Evolutionary conservation across 2,329 filamentous ascomycete species (phyloP).

Genomic region (Ploettnerulaceae sp.): DNA sequence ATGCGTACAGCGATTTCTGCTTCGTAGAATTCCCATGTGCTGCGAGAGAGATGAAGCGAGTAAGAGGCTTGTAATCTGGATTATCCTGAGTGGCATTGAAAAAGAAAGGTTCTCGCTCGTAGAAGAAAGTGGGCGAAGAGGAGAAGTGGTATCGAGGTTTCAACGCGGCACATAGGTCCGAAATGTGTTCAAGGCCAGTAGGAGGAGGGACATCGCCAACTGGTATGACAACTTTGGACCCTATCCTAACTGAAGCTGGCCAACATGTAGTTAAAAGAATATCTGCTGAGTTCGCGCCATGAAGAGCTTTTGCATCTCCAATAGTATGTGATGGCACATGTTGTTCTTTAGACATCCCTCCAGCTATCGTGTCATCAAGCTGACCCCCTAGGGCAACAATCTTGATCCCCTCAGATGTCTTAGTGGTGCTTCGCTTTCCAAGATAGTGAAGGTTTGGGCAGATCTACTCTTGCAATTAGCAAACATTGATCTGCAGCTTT

Average conservation of each 20-base stretch:
- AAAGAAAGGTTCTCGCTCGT: conserved; percentile 90
- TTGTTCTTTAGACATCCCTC: conserved; percentile 63
- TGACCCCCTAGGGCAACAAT: conserved; percentile 82
- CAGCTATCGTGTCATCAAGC: conserved; percentile 56
- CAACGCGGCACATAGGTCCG: conserved; percentile 71
- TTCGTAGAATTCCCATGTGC: conserved; percentile 70
- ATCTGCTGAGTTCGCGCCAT: conserved; percentile 73
- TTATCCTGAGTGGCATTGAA: conserved; percentile 51
- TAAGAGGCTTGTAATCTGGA: conserved; percentile 57
- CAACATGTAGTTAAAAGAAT: conserved; percentile 84
- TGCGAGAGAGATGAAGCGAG: conserved; percentile 87
- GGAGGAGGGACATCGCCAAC: conserved; percentile 46
- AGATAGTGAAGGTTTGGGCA: conserved; percentile 90
- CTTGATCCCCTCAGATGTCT: conserved; percentile 82
- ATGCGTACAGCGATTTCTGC: conserved; percentile 77
- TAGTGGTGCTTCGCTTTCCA: conserved; percentile 79
- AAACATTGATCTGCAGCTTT: neutral
- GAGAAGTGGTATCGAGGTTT: conserved; percentile 93
- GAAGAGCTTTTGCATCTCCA: conserved; percentile 69
- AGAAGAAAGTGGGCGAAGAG: conserved; percentile 59
- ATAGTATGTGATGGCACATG: conserved; percentile 74
- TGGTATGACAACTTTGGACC: conserved; percentile 59
- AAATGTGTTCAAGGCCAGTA: conserved; percentile 59
- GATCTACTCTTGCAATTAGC: conserved; percentile 43
- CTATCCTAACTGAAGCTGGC: conserved; percentile 67